Conservation (phyloP, 2,329 filamentous ascomycete species). For the Clonostachys rosea region DNA sequence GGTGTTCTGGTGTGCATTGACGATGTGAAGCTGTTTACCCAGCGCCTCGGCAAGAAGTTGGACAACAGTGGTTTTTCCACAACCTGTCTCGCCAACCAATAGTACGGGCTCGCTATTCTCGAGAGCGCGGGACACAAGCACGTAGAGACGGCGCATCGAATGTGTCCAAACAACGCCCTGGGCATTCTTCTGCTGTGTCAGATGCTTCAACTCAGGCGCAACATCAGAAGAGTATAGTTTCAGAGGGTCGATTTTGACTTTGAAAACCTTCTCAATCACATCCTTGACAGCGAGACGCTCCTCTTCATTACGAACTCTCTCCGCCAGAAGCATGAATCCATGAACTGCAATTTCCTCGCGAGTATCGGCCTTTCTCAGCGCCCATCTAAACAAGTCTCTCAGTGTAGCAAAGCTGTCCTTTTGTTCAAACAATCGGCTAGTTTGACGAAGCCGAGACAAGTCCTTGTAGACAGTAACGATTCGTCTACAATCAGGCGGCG, state of each 20-base stretch:
- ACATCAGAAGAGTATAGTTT: constrained; percentile 63
- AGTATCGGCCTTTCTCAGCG: constrained; percentile 76
- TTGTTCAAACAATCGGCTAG: constrained; percentile 88
- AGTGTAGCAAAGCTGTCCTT: constrained; percentile 97
- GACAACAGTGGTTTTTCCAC: constrained; percentile 95
- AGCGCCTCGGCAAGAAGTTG: constrained; percentile 85
- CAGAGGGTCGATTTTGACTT: constrained; percentile 71
- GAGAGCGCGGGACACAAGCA: constrained; percentile 82
- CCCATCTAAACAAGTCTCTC: constrained; percentile 94
- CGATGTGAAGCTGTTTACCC: constrained; percentile 72
- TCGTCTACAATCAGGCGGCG: constrained; percentile 83
- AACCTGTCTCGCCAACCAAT: constrained; percentile 93
- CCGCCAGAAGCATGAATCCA: constrained; percentile 93
- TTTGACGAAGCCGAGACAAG: constrained; percentile 83
- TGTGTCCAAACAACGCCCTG: constrained; percentile 87
- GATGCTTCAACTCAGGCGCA: constrained; percentile 50
- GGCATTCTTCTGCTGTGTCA: constrained; percentile 38
- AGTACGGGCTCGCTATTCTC: constrained; percentile 90
- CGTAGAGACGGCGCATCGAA: constrained; percentile 87
- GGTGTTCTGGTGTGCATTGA: constrained; percentile 97
- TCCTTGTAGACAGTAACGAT: constrained; percentile 95
- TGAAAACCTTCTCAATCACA: constrained; percentile 88
- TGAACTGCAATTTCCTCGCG: constrained; percentile 86
- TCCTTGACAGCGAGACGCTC: constrained; percentile 81
- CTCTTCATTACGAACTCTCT: constrained; percentile 87